Evolutionary conservation across 2,329 filamentous ascomycete species (phyloP), one percentile per base, ranked within the genome.

Genomic region (Ceratocystis harringtonii): DNA sequence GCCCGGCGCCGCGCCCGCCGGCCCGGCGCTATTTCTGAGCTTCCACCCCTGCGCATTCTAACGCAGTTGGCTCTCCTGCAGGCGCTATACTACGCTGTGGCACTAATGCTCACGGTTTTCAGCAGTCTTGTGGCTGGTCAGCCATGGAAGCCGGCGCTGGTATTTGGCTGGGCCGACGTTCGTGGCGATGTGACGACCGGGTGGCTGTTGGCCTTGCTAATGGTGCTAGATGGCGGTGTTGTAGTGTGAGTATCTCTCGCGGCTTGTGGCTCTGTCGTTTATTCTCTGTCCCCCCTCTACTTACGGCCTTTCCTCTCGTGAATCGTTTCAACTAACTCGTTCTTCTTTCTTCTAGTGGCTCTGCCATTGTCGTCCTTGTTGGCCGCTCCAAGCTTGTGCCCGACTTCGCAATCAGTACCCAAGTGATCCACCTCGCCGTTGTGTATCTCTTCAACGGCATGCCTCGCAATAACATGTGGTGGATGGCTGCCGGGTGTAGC

Each of bases 301-400:
- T 28, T 22, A 12, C 17, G n/a, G 45, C 15, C 30, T 55, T 28
- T 17, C 5, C n/a, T 22, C 15, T 41, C 44, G 17, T 19, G 48
- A n/a, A 30, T 50, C 2, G 1, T 7, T 10, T 41, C 28, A 41
- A 30, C 61, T 58, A 58, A 28, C 25, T 15, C 12, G 3, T 1
- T 12, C 50, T 55, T 55, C 19, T 32, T 3, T 6, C 12, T 17
- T 10, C 52, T 17, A 97, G 92, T 73, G 84, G 90, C 52, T 84
- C 95, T 67, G 88, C 90, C 52, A 87, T 96, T 66, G 84, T 96
- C 62, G 77, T 92, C 64, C 79, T 97, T 66, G 84, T 99, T 70
- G 86, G 87, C 22, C 90, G 94, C 68, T 94, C 88, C 61, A 97
- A 97, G 75, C 87, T 97, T 68, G 89, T 97, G 62, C 90, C 90